Base-by-base conservation (phyloP, 345 rosid species). In the Litchi chinensis region DNA sequence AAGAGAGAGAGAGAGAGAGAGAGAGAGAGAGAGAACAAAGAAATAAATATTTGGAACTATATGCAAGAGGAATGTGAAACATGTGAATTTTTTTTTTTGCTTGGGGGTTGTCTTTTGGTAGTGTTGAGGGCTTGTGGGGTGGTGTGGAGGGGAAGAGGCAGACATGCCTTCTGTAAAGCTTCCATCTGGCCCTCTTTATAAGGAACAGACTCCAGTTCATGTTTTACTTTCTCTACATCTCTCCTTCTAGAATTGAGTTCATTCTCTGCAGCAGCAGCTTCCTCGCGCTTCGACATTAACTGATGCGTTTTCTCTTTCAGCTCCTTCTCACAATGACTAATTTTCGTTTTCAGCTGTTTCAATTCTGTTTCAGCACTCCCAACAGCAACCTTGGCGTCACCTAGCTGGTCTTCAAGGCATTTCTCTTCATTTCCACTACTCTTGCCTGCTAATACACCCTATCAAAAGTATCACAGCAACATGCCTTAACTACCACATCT, bases 401-500 rank as follows among this genome's bases (percentile, higher is more conserved):
- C 89, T 69, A 96, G 88, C 85, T 96, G 99, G 88, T 96, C 98
- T 83, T 96, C 95, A 73, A 96, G 91, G 89, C 99, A 96, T 83
- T 96, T 96, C 78, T 94, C 99, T 81, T 96, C 99, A 82, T 88
- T 87, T 28, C 97, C 98, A 79, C 88, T 92, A 82, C 97, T 94
- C 83, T 96, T 96, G 50, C 99, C 99, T 89, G 95, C 98, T 74
- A 94, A 86, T 68, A 96, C 90, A 39, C 98, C 99, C 98, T 96
- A 80, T 54, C 56, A 66, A 81, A 62, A 71, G 59, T 21, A 77
- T 73, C 73, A 57, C 54, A 22, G 19, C 54, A 75, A 59, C 75
- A 52, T 79, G 79, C 80, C 83, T 18, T 41, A 75, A 41, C 79
- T 10, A 44, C 62, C 39, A 50, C 65, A 41, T 64, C 28, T 81